phyloP scores from a whole-genome alignment of 352 stramenopile genomes.

The Phytopythium ostracodes region DNA sequence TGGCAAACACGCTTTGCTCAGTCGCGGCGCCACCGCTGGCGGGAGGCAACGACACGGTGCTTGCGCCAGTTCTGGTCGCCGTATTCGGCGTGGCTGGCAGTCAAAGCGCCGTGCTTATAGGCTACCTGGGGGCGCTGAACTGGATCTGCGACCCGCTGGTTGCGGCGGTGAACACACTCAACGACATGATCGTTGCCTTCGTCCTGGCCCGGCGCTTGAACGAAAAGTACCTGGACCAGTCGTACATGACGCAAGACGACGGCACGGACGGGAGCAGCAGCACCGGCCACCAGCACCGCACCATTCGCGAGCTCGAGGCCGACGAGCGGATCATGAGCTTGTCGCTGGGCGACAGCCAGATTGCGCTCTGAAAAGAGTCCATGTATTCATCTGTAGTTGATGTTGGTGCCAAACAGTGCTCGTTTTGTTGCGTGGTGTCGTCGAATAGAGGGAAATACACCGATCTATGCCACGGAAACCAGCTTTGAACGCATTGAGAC shows the following conservation, averaged over 20 bases:
- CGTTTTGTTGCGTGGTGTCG: neutral
- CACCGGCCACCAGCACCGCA: neutral
- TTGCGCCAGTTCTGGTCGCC: conserved; percentile 38
- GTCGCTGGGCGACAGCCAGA: conserved; percentile 7
- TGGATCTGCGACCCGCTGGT: conserved; percentile 59
- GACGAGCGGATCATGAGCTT: conserved; percentile 6
- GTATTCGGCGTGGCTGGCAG: conserved; percentile 34
- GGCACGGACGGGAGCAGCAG: conserved; percentile 1
- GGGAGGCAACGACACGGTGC: conserved; percentile 22
- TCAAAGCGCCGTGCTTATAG: conserved; percentile 24
- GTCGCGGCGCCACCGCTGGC: conserved; percentile 37
- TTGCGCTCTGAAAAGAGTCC: neutral
- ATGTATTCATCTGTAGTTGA: neutral
- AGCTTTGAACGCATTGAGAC: too few species aligned
- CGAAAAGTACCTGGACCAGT: conserved; percentile 15
- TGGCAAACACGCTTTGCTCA: conserved; percentile 36
- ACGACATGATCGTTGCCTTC: conserved; percentile 40
- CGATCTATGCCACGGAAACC: too few species aligned
- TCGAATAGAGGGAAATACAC: neutral
- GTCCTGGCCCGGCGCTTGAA: conserved; percentile 52
- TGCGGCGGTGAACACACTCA: conserved; percentile 47
- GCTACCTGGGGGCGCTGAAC: conserved; percentile 42
- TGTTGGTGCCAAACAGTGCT: neutral
- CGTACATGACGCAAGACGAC: conserved; percentile 4
- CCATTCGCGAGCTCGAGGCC: conserved; percentile 4